Evolutionary conservation across 2,329 filamentous ascomycete genomes (phyloP), one percentile per base, ranked within the genome.

Genomic region (Fusarium cicatricum): DNA sequence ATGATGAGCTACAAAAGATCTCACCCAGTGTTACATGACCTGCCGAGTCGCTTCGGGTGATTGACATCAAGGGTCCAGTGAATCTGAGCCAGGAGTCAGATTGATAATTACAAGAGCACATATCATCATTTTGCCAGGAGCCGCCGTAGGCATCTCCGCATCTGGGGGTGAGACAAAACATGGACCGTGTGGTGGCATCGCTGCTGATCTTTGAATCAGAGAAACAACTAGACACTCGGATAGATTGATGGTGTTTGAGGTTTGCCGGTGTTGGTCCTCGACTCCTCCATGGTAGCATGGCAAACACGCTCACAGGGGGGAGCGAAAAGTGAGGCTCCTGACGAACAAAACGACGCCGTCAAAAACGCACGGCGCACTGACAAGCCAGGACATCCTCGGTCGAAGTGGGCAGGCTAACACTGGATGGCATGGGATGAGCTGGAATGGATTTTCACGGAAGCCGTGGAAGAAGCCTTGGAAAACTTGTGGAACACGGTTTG

Each of bases 181-280:
- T 61, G 40, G 60, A 19, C 38, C 44, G 37, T 26, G 15, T 29
- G 51, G 60, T 63, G 19, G 60, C 37, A 63, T 63, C 46, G 55
- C 14, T 46, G 36, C 38, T 34, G 60, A 64, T 64, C 60, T 49
- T 38, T 40, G 38, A 31, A n/a, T 5, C 14, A 26, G 21, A 29
- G 8, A 28, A 34, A 41, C 19, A 28, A 19, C 37, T 21, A 38
- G 32, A 42, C 17, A 5, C n/a, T 26, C 42, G 28, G 40, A 44
- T 41, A 42, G 31, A 50, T 43, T 34, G 28, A 31, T 26, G 6
- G 9, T 26, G 23, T 10, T 26, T 26, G 6, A 21, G 7, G 7
- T 21, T 21, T 21, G 21, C 21, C 21, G 21, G 21, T 21, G 21
- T 21, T 7, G 21, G 21, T 21, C 21, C 21, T 21, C 21, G 7